Evolutionary conservation across 345 rosid genomes (phyloP), one percentile per base, ranked within the genome.

Genomic region (Hevea brasiliensis): DNA sequence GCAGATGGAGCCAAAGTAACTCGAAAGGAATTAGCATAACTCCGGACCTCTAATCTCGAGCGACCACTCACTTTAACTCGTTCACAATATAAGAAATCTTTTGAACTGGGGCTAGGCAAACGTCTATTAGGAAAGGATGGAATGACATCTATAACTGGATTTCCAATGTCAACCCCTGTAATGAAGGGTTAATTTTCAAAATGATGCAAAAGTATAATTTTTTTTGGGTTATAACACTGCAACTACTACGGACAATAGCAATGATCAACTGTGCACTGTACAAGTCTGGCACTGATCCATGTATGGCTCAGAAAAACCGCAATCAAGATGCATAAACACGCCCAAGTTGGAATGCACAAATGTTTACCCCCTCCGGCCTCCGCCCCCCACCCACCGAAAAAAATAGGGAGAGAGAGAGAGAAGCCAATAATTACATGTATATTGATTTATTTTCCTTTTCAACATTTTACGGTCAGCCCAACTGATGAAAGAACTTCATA

Each of bases 61-160:
- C 72, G 82, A 77, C 98, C 94, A 32, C 85, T 85, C 70, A 95
- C 90, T 80, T 76, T 83, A 63, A 91, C 85, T 29, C 99, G 94
- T 71, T 89, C 97, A 73, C 98, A 92, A 42, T 70, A 80, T 32
- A 81, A 50, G 73, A 54, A 66, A 66, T 78, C 87, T 50, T 80
- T 83, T 42, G 82, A 65, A 61, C 70, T 82, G 51, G 6, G 77
- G 57, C n/a, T 45, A 47, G 77, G 45, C 61, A 61, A 67, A 40
- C 53, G 58, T 40, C 77, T 72, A 29, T 77, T 50, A 21, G 81
- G 79, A 17, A 54, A 71, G 29, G 68, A 50, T n/a, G 89, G 90
- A 60, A 74, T 84, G 55, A 92, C 76, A 75, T 86, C 86, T 21
- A 92, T 51, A 64, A 71, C 70, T 47, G 97, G 90, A 12, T 86